Conservation (phyloP, 768 basidiomycete genomes). For the Kwoniella botswanensis region DNA sequence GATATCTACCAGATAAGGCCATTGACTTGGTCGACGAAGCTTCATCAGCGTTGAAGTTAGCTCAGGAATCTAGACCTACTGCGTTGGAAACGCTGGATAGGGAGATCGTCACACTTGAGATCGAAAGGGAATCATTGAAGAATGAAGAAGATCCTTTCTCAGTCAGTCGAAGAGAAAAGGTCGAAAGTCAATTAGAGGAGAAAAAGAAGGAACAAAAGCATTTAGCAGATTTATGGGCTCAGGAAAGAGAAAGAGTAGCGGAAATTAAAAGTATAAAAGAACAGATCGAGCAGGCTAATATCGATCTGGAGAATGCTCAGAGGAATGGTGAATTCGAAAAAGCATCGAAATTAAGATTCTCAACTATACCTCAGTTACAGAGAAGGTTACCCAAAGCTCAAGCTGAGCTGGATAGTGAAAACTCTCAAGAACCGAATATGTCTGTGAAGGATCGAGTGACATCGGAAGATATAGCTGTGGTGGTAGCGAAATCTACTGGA, state of each 20-base stretch:
- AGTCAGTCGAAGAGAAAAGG: constrained; percentile 70
- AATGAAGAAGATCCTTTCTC: constrained; percentile 86
- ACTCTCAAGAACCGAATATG: constrained; percentile 63
- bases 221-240: constrained; percentile 72
- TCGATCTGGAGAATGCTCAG: constrained; percentile 85
- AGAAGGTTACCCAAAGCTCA: constrained; percentile 68
- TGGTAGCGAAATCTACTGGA: constrained; percentile 85
- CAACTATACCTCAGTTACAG: constrained; percentile 81
- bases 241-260: constrained; percentile 57
- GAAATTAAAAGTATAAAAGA: constrained; percentile 57
- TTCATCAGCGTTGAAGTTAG: constrained; percentile 79
- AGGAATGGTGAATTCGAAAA: constrained; percentile 83
- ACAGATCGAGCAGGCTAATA: constrained; percentile 78
- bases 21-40: constrained; percentile 90
- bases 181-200: constrained; percentile 67
- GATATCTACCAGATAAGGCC: constrained; percentile 83
- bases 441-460: constrained; percentile 87
- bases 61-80: constrained; percentile 80
- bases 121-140: constrained; percentile 85
- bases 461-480: constrained; percentile 83
- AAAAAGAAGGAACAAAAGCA: constrained; percentile 70
- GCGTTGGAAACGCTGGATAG: constrained; percentile 80
- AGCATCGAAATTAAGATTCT: constrained; percentile 81
- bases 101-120: constrained; percentile 83
- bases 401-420: constrained; percentile 61